Percentiles rank a stretch among this genome's conserved stretches.
Evolutionary conservation across 2,329 filamentous ascomycete species (phyloP).

Genomic region (Colletotrichum tanaceti): DNA sequence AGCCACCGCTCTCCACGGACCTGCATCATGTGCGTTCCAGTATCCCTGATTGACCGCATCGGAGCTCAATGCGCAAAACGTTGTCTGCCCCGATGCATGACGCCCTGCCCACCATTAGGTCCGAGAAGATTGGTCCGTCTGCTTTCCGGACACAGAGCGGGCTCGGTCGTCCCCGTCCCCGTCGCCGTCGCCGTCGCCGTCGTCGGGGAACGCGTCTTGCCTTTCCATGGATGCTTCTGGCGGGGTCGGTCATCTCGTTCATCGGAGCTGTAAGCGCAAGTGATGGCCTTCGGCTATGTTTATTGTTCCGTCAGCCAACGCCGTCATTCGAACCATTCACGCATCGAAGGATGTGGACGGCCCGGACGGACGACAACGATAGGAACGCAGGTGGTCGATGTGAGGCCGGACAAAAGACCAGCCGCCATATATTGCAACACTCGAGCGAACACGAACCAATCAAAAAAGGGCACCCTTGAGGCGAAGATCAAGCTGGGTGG

Average conservation of each 20-base stretch:
- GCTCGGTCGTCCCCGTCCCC: too few relatives aligned
- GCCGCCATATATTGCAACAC: neutral
- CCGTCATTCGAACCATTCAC: neutral
- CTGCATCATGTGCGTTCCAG: conserved; percentile 32
- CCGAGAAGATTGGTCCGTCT: neutral
- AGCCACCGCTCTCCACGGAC: conserved; percentile 18
- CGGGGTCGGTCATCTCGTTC: neutral
- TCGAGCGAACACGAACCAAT: too few relatives aligned
- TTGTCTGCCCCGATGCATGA: conserved; percentile 13
- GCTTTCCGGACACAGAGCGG: conserved; percentile 7
- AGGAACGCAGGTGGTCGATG: neutral
- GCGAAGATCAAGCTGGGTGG: neutral
- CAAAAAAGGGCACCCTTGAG: neutral
- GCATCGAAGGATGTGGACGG: neutral
- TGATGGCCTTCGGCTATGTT: neutral
- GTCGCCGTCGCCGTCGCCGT: too few relatives aligned
- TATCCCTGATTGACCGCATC: conserved; percentile 28
- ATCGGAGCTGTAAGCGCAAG: neutral
- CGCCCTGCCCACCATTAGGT: conserved; percentile 9
- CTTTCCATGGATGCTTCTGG: neutral
- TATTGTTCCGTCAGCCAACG: neutral
- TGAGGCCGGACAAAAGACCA: too few relatives aligned
- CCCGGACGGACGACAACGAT: neutral
- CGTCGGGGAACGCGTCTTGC: neutral
- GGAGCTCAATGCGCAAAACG: conserved; percentile 5